phyloP scores from a whole-genome alignment of 2,329 filamentous ascomycete genomes.

The Colletotrichum paranaense region DNA sequence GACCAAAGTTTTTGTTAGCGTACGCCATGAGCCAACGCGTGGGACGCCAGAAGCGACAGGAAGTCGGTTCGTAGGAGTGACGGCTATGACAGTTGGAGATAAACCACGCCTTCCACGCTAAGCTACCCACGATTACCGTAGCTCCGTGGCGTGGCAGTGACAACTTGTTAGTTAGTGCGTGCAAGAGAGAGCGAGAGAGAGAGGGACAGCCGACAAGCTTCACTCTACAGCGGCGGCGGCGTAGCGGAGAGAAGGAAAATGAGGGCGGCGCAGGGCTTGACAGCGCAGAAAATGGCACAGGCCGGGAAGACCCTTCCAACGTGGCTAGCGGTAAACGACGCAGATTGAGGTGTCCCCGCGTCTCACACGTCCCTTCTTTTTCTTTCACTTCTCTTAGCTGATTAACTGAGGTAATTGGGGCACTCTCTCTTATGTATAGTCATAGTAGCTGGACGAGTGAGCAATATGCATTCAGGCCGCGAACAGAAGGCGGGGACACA shows the following conservation, averaged over 20 bases:
- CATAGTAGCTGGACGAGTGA: not conserved
- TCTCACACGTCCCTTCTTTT: not conserved
- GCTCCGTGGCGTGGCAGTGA: not conserved
- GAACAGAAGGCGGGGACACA: constrained; percentile 7
- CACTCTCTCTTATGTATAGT: not conserved
- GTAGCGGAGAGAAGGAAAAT: not conserved
- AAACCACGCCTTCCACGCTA: not conserved
- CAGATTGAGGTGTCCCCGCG: constrained; percentile 6
- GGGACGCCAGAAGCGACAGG: constrained; percentile 21
- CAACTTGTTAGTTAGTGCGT: not conserved
- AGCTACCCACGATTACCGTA: not conserved
- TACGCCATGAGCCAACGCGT: not conserved
- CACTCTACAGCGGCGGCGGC: too few relatives aligned
- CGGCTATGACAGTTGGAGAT: not conserved
- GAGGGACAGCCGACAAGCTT: not conserved
- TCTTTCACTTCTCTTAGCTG: too few relatives aligned
- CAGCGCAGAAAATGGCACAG: constrained; percentile 27
- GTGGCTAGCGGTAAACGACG: constrained; percentile 28
- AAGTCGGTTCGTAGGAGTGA: not conserved
- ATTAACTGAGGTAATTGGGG: not conserved
- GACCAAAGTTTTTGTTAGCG: not conserved
- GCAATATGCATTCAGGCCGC: not conserved
- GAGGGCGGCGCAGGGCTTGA: not conserved
- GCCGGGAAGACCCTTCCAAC: constrained; percentile 29
- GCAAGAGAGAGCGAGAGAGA: too few relatives aligned